phyloP scores from a whole-genome alignment of 495 filamentous ascomycete genomes.

The Parachaetomium inaequale region DNA sequence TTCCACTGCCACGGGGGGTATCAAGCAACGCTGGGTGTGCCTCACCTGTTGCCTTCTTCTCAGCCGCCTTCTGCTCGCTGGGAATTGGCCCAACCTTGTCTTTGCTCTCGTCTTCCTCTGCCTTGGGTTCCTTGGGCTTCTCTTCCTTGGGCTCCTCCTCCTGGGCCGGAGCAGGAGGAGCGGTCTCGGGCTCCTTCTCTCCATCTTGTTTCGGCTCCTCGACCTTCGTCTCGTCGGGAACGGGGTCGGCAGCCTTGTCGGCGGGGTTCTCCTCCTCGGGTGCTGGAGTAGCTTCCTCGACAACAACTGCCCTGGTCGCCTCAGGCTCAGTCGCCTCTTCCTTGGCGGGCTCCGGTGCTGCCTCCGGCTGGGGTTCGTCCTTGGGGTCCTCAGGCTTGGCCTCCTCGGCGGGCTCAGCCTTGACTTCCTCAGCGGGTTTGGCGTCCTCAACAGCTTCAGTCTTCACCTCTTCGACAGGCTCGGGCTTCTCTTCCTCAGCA shows the following conservation, averaged over 20 bases:
- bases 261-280: constrained; percentile 10
- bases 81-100: constrained; percentile 37
- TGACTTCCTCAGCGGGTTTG: constrained; percentile 17
- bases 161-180: constrained; percentile 3
- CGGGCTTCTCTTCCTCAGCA: background rate
- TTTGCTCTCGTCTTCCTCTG: constrained; percentile 34
- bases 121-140: constrained; percentile 16
- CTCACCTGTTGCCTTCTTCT: constrained; percentile 40
- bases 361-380: constrained; percentile 8
- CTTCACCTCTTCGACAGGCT: constrained; percentile 17
- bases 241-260: background rate
- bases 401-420: constrained; percentile 16
- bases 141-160: background rate
- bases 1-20: constrained; percentile 29
- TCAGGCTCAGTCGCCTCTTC: constrained; percentile 12
- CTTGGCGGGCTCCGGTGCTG: constrained; percentile 6
- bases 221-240: constrained; percentile 1
- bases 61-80: constrained; percentile 32
- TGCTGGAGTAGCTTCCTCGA: constrained; percentile 6
- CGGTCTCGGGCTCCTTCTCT: background rate
- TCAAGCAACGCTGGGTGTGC: constrained; percentile 34
- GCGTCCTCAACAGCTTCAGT: constrained; percentile 13
- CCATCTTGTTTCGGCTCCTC: background rate
- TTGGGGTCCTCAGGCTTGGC: background rate
- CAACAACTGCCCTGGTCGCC: background rate